Evolutionary conservation across 768 basidiomycete species (phyloP).

Genomic region (Lentinula edodes): DNA sequence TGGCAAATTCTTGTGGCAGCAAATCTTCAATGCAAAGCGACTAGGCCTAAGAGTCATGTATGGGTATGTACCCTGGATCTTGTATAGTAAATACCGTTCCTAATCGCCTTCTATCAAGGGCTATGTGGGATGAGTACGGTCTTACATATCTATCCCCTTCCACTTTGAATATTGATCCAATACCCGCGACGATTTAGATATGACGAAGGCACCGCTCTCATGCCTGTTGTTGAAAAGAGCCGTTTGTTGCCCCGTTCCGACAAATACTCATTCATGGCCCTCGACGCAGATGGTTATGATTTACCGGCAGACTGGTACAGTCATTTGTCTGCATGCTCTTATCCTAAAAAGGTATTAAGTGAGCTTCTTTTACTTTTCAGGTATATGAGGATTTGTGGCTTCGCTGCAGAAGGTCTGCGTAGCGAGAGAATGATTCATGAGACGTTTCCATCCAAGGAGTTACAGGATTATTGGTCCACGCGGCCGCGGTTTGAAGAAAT

Average conservation of each 20-base stretch:
- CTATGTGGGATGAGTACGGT: constrained; percentile 83
- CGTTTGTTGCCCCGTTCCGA: constrained; percentile 56
- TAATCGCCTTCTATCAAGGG: constrained; percentile 29
- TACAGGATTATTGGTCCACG: constrained; percentile 70
- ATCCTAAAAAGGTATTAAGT: background rate
- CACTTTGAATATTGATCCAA: background rate
- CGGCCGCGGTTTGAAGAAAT: constrained; percentile 54
- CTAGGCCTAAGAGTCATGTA: constrained; percentile 64
- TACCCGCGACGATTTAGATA: constrained; percentile 42
- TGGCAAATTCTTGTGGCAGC: constrained; percentile 75
- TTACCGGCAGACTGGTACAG: constrained; percentile 76
- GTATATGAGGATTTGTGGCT: constrained; percentile 77
- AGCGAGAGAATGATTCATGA: constrained; percentile 59
- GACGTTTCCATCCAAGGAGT: constrained; percentile 62
- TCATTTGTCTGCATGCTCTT: background rate
- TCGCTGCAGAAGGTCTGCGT: constrained; percentile 63
- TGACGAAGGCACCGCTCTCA: constrained; percentile 79
- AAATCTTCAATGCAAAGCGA: constrained; percentile 62
- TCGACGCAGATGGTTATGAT: constrained; percentile 75
- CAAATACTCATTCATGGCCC: constrained; percentile 56
- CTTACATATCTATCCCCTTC: background rate
- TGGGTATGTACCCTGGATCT: constrained; percentile 1
- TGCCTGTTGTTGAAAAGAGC: constrained; percentile 63
- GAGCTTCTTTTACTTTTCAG: constrained; percentile 23
- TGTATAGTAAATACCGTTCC: background rate